Evolutionary conservation across 2,329 filamentous ascomycete genomes (phyloP), one percentile per base, ranked within the genome.

Genomic region (Fusarium udum): DNA sequence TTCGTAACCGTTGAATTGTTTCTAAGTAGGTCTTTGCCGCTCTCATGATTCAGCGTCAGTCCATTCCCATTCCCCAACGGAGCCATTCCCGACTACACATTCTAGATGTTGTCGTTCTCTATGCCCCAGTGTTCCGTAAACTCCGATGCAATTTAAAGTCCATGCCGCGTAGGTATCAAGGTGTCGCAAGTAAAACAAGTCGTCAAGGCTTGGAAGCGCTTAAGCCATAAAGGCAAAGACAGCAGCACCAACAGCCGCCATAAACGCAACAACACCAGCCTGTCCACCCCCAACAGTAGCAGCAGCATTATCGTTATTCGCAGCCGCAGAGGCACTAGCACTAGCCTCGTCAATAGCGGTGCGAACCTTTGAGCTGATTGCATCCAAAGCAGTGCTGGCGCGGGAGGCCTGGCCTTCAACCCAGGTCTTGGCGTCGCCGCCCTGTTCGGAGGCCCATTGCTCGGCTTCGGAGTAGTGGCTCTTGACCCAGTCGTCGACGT

Each of bases 221-320:
- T 58, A 58, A 37, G 42, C 55, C 42, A 58, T 51, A 1, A 77
- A 69, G 46, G 74, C 75, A 22, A 78, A 77, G 24, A 71, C 74
- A 32, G 77, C 74, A 13, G 70, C 75, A 15, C 76, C 76, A 43
- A 77, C 71, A 7, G 77, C 77, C 28, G 76, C 72, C 32, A 67
- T 61, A 24, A 62, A 64, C 9, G 73, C 73, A 24, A 75, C 49
- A 20, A 69, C 40, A n/a, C 65, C 77, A 36, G 72, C 64, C 60
- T 71, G 63, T 2, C 32, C 24, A n/a, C 62, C 42, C 5, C 63
- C 42, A 6, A 72, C 36, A 49, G 24, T 65, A 15, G 61, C 14
- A 7, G 77, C 75, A 34, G 75, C 75, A 48, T 69, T 72, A 52
- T 69, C 71, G 7, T 72, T 55, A 31, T 69, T 46, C 37, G 62